Evolutionary conservation across 1,284 basidiomycete species (phyloP).

Genomic region (Flammula alnicola): DNA sequence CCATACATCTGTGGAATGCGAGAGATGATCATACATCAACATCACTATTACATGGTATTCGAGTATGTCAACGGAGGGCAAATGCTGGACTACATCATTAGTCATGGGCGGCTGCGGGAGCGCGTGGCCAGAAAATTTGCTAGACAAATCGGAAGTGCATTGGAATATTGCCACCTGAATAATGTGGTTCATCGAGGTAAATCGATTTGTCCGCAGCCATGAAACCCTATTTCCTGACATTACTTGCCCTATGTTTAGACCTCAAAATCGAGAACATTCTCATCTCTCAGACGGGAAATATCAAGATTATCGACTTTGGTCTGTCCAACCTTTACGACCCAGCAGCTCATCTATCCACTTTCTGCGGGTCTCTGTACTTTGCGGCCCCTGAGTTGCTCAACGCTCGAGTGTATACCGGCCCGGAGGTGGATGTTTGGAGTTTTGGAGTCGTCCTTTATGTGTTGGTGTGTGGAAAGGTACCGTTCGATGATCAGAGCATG

Average conservation of each 20-base stretch:
- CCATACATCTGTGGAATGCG: conserved; percentile 99
- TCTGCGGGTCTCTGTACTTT: conserved; percentile 98
- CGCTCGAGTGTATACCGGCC: conserved; percentile 95
- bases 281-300: conserved; percentile 97
- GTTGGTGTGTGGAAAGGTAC: conserved; percentile 97
- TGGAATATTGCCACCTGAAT: conserved; percentile 98
- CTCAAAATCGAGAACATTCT: conserved; percentile 99
- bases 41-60: conserved; percentile 99
- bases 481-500: conserved; percentile 99
- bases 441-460: conserved; percentile 99
- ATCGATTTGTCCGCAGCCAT: conserved; percentile 25
- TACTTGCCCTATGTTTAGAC: conserved; percentile 55
- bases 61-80: conserved; percentile 99
- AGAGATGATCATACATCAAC: conserved; percentile 94
- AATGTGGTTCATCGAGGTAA: conserved; percentile 92
- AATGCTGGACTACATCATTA: conserved; percentile 99
- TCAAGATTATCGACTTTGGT: conserved; percentile 99
- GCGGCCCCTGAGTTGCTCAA: conserved; percentile 97
- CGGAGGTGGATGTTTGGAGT: conserved; percentile 99
- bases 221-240: conserved; percentile 17
- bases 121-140: conserved; percentile 97
- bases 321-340: conserved; percentile 98
- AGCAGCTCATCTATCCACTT: conserved; percentile 83
- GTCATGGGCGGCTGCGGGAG: conserved; percentile 94
- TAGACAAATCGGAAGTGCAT: conserved; percentile 92